Evolutionary conservation across 257 asterid genomes (phyloP), one percentile per base, ranked within the genome.

Genomic region (Craterostigma plantagineum): DNA sequence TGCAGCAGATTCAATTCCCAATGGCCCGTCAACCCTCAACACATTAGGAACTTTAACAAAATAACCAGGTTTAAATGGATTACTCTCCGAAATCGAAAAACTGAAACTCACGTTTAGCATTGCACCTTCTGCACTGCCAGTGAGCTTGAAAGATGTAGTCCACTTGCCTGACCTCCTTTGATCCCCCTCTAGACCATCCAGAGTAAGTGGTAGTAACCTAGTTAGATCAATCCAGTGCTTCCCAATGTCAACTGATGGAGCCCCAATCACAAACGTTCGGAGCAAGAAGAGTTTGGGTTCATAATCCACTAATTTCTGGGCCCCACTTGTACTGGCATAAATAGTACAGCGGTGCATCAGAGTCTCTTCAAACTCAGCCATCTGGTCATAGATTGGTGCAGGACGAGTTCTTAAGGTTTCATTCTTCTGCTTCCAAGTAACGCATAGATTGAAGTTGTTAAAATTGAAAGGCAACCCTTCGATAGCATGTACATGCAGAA

Each of bases 311-410:
- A 72, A 62, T 54, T 52, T 43, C 4, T 59, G 79, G 34, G 72
- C 48, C 43, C 86, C 82, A 23, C 48, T 72, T 65, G 70, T 68
- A 60, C 65, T 76, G 11, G 68, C 77, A 48, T 60, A 52, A 45
- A 87, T 64, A 14, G 73, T 58, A 57, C 83, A 69, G 17, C 51
- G 65, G 66, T 76, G 81, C 73, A 57, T 68, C 71, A 87, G 77
- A 50, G 86, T 82, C 64, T 87, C 93, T 50, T 76, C 86, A 45
- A 82, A 73, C 65, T 72, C 83, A 3, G 77, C 79, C 43, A 54
- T 49, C 54, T 92, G 95, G 35, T 41, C 43, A 56, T 45, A 52
- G 50, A 72, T 90, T 15, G 52, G 56, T 55, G 78, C 61, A 18
- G 91, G 76, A 47, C 53, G 61, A 53, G 91, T 79, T 60, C 54